Base-by-base conservation (phyloP, 306 rosid genomes). In the Lagenaria siceraria region DNA sequence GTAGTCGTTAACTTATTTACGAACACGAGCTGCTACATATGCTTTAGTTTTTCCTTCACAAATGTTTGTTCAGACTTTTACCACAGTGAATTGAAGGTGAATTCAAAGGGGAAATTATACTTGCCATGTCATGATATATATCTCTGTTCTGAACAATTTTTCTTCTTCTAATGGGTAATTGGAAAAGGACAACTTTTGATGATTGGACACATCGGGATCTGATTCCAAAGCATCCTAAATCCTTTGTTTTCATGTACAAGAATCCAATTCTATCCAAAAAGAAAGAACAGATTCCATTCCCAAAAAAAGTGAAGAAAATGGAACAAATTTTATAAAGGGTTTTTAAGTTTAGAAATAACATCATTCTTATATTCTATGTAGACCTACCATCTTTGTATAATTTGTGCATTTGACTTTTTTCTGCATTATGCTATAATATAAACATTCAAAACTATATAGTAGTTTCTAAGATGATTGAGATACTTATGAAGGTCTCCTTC, bases 221-320 rank as follows among this genome's bases (percentile, higher is more conserved):
- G 75, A 70, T 70, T 43, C 75, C 58, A 46, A 70, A 69, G 75
- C 55, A 38, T 69, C 12, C 55, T 22, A 69, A 24, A 69, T 13
- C 52, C 55, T 13, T 43, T 69, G 75, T 42, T 43, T 42, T 22
- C 55, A 69, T 69, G 55, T 22, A 69, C 35, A 69, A 69, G 75
- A 69, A 69, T 69, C 75, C 55, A 69, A 69, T 69, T 42, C 75
- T 69, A 69, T 69, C 35, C 35, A 69, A 69, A 38, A 7, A 22
- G 75, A 69, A 31, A 69, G 33, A 21, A 43, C n/a, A 42, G 35
- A 69, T 69, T 69, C 75, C 75, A 43, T 6, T 4, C 36, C 65
- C 49, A 18, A 10, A 12, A 42, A 40, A 21, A 12, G 9, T 38
- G 17, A 0, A 65, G 10, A 65, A 38, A 65, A 65, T 38, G 46